These are phyloP conservation scores for Sporothrix euskadiensis DNA, from an alignment of 2,329 filamentous ascomycete species.

Conservation along the genomic window DNA sequence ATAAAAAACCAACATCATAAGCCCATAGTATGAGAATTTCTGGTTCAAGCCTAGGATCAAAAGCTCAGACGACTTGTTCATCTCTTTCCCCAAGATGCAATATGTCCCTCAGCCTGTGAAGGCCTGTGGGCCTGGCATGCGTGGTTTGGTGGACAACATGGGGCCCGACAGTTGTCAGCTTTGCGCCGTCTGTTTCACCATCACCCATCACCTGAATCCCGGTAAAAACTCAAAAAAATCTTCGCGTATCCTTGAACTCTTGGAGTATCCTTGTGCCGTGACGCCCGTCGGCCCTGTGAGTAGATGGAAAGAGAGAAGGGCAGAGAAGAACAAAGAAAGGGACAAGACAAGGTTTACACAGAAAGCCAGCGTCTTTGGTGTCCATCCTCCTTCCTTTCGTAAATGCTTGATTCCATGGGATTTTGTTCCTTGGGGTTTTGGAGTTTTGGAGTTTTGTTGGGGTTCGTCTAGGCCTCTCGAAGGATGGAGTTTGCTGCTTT, in stretches of 20 bases:
- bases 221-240: not conserved
- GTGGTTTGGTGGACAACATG: not conserved
- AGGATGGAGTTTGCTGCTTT: not conserved
- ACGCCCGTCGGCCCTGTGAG: not conserved
- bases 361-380: no score
- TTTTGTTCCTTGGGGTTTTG: not conserved
- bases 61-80: not conserved
- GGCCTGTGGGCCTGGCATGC: not conserved
- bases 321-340: not conserved
- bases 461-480: not conserved
- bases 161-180: not conserved
- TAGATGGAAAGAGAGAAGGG: not conserved
- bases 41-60: not conserved
- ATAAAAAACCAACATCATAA: conserved; percentile 7
- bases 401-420: not conserved
- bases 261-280: not conserved
- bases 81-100: not conserved
- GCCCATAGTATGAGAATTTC: not conserved
- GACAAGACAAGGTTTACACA: not conserved
- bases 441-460: not conserved
- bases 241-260: not conserved
- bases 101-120: not conserved
- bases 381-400: not conserved
- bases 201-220: conserved; percentile 17
- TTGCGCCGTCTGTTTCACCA: conserved; percentile 24